Conservation (phyloP, 345 rosid species). For the Zanthoxylum bungeanum region DNA sequence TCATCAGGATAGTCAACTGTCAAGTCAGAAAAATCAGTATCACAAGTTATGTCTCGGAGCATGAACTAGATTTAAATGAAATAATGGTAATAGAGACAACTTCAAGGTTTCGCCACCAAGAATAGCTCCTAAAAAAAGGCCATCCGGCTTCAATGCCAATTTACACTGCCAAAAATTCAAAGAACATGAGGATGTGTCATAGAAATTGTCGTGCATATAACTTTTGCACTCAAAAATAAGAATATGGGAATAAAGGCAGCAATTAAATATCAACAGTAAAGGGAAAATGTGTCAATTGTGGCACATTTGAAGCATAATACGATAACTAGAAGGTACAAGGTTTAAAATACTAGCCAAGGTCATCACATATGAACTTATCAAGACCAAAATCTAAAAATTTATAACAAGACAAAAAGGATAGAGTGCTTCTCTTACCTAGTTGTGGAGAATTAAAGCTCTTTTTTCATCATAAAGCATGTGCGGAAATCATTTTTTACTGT, state of each 20-base stretch:
- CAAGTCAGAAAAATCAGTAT: constrained; percentile 5
- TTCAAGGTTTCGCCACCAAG: constrained; percentile 98
- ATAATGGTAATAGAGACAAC: constrained; percentile 38
- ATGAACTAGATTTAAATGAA: constrained; percentile 5
- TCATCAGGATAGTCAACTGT: constrained; percentile 17
- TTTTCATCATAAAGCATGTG: background rate
- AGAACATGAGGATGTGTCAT: constrained; percentile 25
- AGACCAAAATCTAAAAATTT: background rate
- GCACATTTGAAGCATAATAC: background rate
- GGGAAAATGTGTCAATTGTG: background rate
- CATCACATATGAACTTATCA: background rate
- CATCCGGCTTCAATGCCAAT: constrained; percentile 97
- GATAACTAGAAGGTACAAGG: background rate
- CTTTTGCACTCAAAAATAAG: constrained; percentile 4
- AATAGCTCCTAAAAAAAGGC: constrained; percentile 95
- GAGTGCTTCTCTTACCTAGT: background rate
- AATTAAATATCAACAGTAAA: background rate
- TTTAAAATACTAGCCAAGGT: background rate
- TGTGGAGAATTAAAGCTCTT: background rate
- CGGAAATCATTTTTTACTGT: background rate
- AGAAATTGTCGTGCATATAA: constrained; percentile 6
- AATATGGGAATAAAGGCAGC: background rate
- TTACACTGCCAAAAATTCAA: constrained; percentile 63
- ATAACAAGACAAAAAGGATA: background rate
- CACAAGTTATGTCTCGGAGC: background rate